A percentile compares a stretch with the other conserved stretches of the same genome.
Conservation (phyloP, 768 basidiomycete species). For the Pleurotus cornucopiae region DNA sequence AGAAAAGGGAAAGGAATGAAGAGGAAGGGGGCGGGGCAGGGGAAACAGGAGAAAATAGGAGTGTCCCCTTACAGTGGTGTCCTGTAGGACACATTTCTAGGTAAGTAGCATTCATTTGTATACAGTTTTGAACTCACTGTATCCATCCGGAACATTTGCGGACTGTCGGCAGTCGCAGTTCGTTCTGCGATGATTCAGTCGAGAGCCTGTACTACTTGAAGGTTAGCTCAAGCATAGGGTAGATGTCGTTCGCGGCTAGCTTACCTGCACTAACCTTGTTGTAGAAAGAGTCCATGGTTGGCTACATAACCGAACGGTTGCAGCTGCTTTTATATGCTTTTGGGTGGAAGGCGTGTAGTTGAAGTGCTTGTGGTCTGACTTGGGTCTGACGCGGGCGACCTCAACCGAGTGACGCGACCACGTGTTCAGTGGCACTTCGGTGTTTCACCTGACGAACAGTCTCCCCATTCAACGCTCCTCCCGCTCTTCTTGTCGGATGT, state of each 20-base stretch:
- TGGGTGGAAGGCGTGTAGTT: too few relatives aligned
- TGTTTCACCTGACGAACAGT: too few relatives aligned
- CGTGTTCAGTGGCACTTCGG: too few relatives aligned
- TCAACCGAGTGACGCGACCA: too few relatives aligned
- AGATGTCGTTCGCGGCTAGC: background rate
- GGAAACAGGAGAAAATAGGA: too few relatives aligned
- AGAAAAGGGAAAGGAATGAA: too few relatives aligned
- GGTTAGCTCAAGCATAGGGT: background rate
- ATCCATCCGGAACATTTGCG: background rate
- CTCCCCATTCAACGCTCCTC: too few relatives aligned
- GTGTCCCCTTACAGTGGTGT: background rate
- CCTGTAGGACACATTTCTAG: background rate
- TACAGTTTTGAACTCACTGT: background rate
- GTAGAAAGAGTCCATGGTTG: background rate
- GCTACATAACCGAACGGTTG: background rate
- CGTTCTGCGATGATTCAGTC: background rate
- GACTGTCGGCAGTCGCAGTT: background rate
- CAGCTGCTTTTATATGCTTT: background rate
- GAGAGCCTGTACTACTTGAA: background rate
- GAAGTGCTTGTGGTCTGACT: too few relatives aligned
- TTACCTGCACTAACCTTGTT: background rate
- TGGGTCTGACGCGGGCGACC: too few relatives aligned
- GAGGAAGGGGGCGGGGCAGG: too few relatives aligned
- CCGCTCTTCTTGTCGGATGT: too few relatives aligned
- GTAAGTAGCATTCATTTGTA: background rate